Conservation (phyloP, 1,139 yeast genomes). For the Debaryomyces sp. region DNA sequence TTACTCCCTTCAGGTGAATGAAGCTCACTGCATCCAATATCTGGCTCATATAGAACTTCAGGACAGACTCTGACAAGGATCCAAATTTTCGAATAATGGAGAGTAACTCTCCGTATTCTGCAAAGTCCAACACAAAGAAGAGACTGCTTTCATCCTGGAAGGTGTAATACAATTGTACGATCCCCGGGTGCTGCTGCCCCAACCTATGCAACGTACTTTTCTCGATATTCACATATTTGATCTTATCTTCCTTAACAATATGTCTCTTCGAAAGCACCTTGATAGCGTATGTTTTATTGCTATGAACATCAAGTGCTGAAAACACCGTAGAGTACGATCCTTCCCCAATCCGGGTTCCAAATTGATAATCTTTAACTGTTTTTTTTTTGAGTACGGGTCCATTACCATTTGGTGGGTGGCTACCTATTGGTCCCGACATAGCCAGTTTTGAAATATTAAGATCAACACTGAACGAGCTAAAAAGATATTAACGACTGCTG, state of each 20-base stretch:
- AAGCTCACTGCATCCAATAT: slow-evolving; percentile 83
- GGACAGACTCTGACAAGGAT: slow-evolving; percentile 73
- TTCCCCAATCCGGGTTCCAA: slow-evolving; percentile 75
- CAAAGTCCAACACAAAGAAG: slow-evolving; percentile 77
- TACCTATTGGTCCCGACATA: slow-evolving; percentile 6
- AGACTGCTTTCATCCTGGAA: slow-evolving; percentile 76
- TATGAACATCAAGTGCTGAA: slow-evolving; percentile 63
- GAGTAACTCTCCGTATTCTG: slow-evolving; percentile 76
- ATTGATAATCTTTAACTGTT: slow-evolving; percentile 67
- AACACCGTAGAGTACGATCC: slow-evolving; percentile 82
- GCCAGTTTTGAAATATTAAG: background rate
- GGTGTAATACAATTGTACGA: slow-evolving; percentile 72
- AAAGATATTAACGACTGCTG: background rate
- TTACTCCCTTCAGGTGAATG: slow-evolving; percentile 82
- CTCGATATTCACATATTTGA: slow-evolving; percentile 78
- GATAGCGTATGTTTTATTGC: slow-evolving; percentile 65
- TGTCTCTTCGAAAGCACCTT: slow-evolving; percentile 75
- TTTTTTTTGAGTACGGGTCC: slow-evolving; percentile 17
- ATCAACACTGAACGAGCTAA: background rate
- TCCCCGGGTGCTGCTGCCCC: slow-evolving; percentile 66
- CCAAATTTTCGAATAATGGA: slow-evolving; percentile 76
- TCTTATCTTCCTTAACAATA: slow-evolving; percentile 76
- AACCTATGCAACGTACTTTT: slow-evolving; percentile 72
- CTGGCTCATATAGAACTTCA: slow-evolving; percentile 76
- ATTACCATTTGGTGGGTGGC: slow-evolving; percentile 2